Evolutionary conservation across 2,329 filamentous ascomycete genomes (phyloP).

Genomic region (Zymoseptoria brevis): DNA sequence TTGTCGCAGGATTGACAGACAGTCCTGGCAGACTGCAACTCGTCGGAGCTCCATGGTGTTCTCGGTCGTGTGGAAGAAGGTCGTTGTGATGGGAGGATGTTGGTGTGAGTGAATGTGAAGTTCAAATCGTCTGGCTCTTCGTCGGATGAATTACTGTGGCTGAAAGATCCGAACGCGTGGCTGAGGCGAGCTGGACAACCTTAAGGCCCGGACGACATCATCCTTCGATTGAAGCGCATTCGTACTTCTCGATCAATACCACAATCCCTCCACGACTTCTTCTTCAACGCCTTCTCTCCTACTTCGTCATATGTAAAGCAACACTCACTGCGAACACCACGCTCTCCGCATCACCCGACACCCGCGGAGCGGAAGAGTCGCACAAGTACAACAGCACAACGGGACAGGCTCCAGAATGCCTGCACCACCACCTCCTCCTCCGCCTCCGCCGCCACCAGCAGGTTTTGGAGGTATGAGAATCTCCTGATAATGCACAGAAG

Average conservation of each 20-base stretch:
- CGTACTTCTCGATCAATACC: not conserved
- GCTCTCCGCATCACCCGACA: not conserved
- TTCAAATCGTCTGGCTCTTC: not conserved
- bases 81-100: not conserved
- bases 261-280: not conserved
- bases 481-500: not conserved
- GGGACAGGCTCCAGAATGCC: conserved; percentile 18
- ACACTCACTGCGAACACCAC: not conserved
- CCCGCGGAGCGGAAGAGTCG: not conserved
- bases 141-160: not conserved
- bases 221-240: not conserved
- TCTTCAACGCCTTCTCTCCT: not conserved
- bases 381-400: not conserved
- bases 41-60: not conserved
- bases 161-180: not conserved
- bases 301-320: not conserved
- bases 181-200: not conserved
- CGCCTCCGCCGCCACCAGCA: conserved; percentile 54
- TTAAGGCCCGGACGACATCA: not conserved
- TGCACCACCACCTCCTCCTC: conserved; percentile 60
- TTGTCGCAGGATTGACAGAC: not conserved
- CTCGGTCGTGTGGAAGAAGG: not conserved
- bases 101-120: not conserved
- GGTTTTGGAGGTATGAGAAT: conserved; percentile 45
- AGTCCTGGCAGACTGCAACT: not conserved